Percentiles rank a stretch among this genome's conserved stretches.
These are phyloP conservation scores for Metschnikowia similis DNA, from an alignment of 805 yeast genomes.

Conservation along the genomic window DNA sequence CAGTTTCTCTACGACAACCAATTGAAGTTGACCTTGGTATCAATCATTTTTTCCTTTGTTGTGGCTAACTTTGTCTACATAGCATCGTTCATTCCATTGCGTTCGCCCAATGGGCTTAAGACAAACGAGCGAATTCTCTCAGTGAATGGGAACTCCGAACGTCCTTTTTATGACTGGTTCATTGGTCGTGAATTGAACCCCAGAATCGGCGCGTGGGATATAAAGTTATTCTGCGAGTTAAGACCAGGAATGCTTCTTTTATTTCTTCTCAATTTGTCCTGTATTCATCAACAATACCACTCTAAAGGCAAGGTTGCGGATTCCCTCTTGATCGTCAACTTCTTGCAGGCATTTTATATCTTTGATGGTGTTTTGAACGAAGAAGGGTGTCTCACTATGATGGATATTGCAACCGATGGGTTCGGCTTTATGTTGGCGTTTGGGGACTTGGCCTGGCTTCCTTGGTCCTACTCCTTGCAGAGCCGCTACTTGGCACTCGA, in stretches of 20 bases:
- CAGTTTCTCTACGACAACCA: constrained; percentile 68
- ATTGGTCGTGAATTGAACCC: constrained; percentile 97
- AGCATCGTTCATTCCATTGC: constrained; percentile 60
- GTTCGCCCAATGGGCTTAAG: constrained; percentile 45
- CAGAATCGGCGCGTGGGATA: constrained; percentile 76
- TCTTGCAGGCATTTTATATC: constrained; percentile 75
- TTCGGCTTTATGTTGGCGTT: constrained; percentile 94
- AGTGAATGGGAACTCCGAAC: constrained; percentile 80
- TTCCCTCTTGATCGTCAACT: constrained; percentile 64
- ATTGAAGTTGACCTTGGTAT: constrained; percentile 56
- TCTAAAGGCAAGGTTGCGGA: constrained; percentile 56
- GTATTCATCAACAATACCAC: constrained; percentile 76
- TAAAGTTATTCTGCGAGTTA: constrained; percentile 88
- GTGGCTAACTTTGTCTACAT: constrained; percentile 65
- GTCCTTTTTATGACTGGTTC: constrained; percentile 82
- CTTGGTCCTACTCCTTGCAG: constrained; percentile 86
- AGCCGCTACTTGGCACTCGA: constrained; percentile 68
- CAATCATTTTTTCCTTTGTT: constrained; percentile 59
- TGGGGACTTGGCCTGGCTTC: constrained; percentile 91
- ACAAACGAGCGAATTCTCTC: constrained; percentile 73
- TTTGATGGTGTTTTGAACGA: constrained; percentile 92
- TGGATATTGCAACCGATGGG: constrained; percentile 94
- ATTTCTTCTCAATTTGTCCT: constrained; percentile 72
- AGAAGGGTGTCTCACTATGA: constrained; percentile 86
- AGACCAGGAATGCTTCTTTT: constrained; percentile 92